Evolutionary conservation across 2,329 filamentous ascomycete species (phyloP), one percentile per base, ranked within the genome.

Genomic region (Cercospora sp.): DNA sequence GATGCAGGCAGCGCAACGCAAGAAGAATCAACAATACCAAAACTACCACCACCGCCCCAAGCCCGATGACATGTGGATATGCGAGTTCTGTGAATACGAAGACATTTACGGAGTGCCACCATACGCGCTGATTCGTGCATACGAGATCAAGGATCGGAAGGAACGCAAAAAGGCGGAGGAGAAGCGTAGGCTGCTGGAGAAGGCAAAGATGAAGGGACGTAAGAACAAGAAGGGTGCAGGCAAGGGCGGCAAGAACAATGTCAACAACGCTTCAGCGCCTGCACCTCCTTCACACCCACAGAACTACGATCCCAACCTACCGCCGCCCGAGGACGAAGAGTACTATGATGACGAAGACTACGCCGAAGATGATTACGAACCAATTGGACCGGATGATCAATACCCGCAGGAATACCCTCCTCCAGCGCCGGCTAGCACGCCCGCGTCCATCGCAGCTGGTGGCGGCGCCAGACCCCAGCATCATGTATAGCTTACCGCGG

Each of bases 41-140:
- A 96, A 95, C 78, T 88, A 87, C 69, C 89, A 91, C 74, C 89
- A 91, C 75, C 90, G 91, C 1, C 91, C 91, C 0, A 82, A 81
- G 18, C 78, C 82, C 1, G 90, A 92, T 72, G 92, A 97, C 69
- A 87, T 93, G 61, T 98, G 94, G 92, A 93, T 98, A 58, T 99
- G 95, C 81, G 92, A 97, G 76, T 98, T 98, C 78, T 99, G 95
- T 83, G 95, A 99, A 79, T 99, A 97, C 77, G 94, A 98, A 80
- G 88, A 89, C 63, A 97, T 99, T 60, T 98, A 97, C 78, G 94
- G 94, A n/a, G 86, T 86, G 63, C 91, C 91, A 2, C 95, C 95
- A 0, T 86, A 88, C 74, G 93, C 93, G 60, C 82, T 99, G 64
- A 96, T 98, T 70, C 88, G 92, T 48, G 89, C 93, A 70, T 99